Evolutionary conservation across 306 rosid genomes (phyloP), one percentile per base, ranked within the genome.

Genomic region (Urtica urens): DNA sequence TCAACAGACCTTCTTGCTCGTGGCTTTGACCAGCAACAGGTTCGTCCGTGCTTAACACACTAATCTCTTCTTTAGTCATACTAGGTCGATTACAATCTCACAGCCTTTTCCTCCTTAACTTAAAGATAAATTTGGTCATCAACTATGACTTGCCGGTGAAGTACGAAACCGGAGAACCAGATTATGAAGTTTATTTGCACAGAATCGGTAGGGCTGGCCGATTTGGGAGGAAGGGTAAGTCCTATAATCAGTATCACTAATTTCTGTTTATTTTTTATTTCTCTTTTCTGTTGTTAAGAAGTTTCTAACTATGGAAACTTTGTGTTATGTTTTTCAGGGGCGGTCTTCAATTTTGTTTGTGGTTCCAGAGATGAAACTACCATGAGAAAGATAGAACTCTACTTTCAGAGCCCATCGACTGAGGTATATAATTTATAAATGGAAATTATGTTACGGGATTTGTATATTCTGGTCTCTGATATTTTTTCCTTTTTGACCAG

Each of bases 11-110:
- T 87, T 35, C 82, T 87, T 26, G 84, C 96, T 17, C 74, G 94
- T 30, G 94, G 94, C 50, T 87, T 87, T 49, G 94, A 87, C 64
- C 94, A 80, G 58, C 94, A 82, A 39, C 94, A 87, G 80, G 96
- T 86, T n/a, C n/a, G n/a, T n/a, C n/a, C n/a, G n/a, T n/a, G n/a
- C n/a, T n/a, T n/a, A 53, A 64, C 28, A 26, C n/a, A 34, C 38
- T n/a, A 10, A 30, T 51, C 26, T 23, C 21, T 35, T 49, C 6
- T 23, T 6, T 3, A 7, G 29, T 20, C n/a, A 21, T 23, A 16
- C 22, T 21, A 45, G 12, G 30, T 23, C 17, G 49, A 43, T 15
- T 22, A 21, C 14, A 21, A 43, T 8, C 14, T 2, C 10, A 8
- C 8, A 21, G 13, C n/a, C n/a, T n/a, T n/a, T n/a, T n/a, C n/a